Evolutionary conservation across 2,329 filamentous ascomycete genomes (phyloP), one percentile per base, ranked within the genome.

Genomic region (Aureobasidium sp.): DNA sequence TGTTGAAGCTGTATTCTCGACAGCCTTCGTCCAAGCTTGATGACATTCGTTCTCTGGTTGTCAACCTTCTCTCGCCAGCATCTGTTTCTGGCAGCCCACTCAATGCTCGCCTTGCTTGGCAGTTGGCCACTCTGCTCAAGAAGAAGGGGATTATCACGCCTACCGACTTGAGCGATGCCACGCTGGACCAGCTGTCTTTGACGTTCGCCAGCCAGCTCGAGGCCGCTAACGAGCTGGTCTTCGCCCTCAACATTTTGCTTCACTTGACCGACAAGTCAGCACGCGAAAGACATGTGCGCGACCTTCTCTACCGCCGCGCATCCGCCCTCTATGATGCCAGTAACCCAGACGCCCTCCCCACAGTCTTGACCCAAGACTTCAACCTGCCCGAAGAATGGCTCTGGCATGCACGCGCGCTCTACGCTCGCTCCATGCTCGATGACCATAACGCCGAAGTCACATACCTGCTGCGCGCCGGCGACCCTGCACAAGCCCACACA

Each of bases 401-500:
- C 47, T 95, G 88, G 82, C 81, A 88, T 56, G 88, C 93, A 16
- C 88, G 90, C 64, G 90, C 90, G 11, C 76, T 91, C 12, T 85
- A 86, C 68, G 90, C 89, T 70, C 85, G 87, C 57, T 83, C 84
- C 55, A 81, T 83, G 41, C 81, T 79, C 62, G 81, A 83, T 58
- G 82, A 90, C 65, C 77, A 85, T 10, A 78, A 76, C 40, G 74
- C 76, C 4, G 88, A 95, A 68, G 86, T 91, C 8, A 78, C 85
- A 52, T 93, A 84, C 62, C 81, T 98, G 11, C 78, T 97, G 55
- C 81, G 83, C 44, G 91, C 90, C 2, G 79, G 80, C 34, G 83
- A 87, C 37, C 86, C 83, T 68, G 76, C 81, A 25, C 88, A 93
- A 65, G 93, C 93, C 0, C 93, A 97, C 69, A 79, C 83, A 24